phyloP scores from a whole-genome alignment of 495 filamentous ascomycete genomes.

The Xeromyces bisporus region DNA sequence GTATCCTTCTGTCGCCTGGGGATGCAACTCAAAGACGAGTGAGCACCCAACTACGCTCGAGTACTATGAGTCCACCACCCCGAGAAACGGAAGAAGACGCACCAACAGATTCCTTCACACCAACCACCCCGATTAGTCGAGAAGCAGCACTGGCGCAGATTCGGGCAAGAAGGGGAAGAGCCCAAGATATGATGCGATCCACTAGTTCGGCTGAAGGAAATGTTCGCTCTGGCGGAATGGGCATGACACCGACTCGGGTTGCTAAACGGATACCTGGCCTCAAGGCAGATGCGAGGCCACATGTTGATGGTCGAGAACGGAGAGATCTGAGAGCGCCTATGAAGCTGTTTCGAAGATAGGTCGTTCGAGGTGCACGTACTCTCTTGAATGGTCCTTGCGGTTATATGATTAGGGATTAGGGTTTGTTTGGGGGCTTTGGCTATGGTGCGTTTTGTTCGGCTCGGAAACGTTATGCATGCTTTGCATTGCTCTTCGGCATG shows the following conservation, averaged over 20 bases:
- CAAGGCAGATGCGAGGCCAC: slow-evolving; percentile 13
- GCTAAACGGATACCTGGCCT: slow-evolving; percentile 24
- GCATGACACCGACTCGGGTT: slow-evolving; percentile 11
- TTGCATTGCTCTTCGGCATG: slow-evolving; percentile 9
- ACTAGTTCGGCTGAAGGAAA: slow-evolving; percentile 23
- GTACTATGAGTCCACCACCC: too few species aligned
- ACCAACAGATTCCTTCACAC: slow-evolving; percentile 12
- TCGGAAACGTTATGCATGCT: too few species aligned
- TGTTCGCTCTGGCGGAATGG: slow-evolving; percentile 12
- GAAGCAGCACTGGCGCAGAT: slow-evolving; percentile 37
- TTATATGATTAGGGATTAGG: too few species aligned
- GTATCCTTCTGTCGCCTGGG: not conserved
- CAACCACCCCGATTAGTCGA: slow-evolving; percentile 28
- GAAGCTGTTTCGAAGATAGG: slow-evolving; percentile 19
- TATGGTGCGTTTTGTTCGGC: too few species aligned
- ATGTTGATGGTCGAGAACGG: slow-evolving; percentile 16
- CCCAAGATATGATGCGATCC: slow-evolving; percentile 29
- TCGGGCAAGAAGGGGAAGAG: slow-evolving; percentile 27
- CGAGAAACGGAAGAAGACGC: slow-evolving; percentile 11
- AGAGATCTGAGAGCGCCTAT: slow-evolving; percentile 27
- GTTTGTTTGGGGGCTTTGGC: too few species aligned
- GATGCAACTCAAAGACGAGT: not conserved
- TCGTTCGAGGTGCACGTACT: too few species aligned
- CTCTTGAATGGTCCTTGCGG: not conserved
- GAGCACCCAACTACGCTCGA: slow-evolving; percentile 13